A percentile compares a stretch with the other conserved stretches of the same genome.
Evolutionary conservation across 257 asterid species (phyloP).

Genomic region (Perilla frutescens): DNA sequence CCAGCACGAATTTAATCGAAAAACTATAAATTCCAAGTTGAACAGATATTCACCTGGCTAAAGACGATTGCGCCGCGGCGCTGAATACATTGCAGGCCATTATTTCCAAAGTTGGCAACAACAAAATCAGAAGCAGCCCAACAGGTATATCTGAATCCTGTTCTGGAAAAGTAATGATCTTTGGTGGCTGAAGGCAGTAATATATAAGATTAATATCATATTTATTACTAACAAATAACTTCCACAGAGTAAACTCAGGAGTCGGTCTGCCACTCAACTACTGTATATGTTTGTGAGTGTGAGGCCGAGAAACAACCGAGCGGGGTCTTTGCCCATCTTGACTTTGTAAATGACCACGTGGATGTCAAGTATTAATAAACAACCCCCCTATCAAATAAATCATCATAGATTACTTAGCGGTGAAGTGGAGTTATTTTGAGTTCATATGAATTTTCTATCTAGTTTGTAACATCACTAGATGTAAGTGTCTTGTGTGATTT

Average conservation of each 20-base stretch:
- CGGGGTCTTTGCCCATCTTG: neutral
- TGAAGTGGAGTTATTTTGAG: no score
- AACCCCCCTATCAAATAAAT: no score
- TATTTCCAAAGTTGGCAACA: neutral
- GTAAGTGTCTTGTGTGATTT: no score
- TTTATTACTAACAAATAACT: neutral
- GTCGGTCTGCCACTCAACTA: neutral
- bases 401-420: no score
- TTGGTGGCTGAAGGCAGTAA: neutral
- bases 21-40: no score
- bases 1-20: neutral
- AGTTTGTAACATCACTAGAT: no score
- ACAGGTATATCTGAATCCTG: neutral
- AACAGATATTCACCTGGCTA: neutral
- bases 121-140: neutral
- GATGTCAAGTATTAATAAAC: no score
- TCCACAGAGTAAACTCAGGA: neutral
- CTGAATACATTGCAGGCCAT: slow-evolving; percentile 24
- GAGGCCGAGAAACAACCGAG: neutral
- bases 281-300: neutral
- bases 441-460: no score
- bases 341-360: no score
- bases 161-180: neutral
- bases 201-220: neutral
- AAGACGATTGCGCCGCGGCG: slow-evolving; percentile 7